These are phyloP conservation scores for Penicillium longicatenatum DNA, from an alignment of 495 filamentous ascomycete species.

Conservation along the genomic window DNA sequence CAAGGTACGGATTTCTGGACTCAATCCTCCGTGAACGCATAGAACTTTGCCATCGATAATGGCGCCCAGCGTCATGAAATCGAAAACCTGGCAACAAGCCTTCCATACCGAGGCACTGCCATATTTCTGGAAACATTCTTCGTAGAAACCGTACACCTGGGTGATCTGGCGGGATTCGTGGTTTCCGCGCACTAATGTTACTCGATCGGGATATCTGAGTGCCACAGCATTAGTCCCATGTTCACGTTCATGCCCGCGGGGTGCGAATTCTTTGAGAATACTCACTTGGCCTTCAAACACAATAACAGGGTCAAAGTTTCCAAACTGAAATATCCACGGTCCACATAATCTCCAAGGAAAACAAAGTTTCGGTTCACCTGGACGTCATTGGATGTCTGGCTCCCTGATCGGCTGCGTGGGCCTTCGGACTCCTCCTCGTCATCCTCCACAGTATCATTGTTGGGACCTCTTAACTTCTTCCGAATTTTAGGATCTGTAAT, in stretches of 20 bases:
- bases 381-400: slow-evolving; percentile 43
- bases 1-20: slow-evolving; percentile 92
- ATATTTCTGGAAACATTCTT: slow-evolving; percentile 97
- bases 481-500: slow-evolving; percentile 83
- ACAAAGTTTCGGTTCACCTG: slow-evolving; percentile 77
- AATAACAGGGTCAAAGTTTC: slow-evolving; percentile 95
- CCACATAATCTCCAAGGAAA: slow-evolving; percentile 96
- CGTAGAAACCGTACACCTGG: slow-evolving; percentile 98
- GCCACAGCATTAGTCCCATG: not conserved
- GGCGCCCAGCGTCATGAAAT: slow-evolving; percentile 93
- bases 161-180: slow-evolving; percentile 98
- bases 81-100: slow-evolving; percentile 97
- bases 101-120: slow-evolving; percentile 99
- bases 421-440: slow-evolving; percentile 42
- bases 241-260: not conserved
- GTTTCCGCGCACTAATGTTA: slow-evolving; percentile 95
- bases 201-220: slow-evolving; percentile 83
- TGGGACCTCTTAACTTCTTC: slow-evolving; percentile 69
- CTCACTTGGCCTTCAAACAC: slow-evolving; percentile 95
- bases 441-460: slow-evolving; percentile 42
- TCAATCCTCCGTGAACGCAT: slow-evolving; percentile 96
- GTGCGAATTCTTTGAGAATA: slow-evolving; percentile 5
- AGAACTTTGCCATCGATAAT: slow-evolving; percentile 97
- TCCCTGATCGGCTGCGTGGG: slow-evolving; percentile 39
- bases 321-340: slow-evolving; percentile 95